phyloP scores from a whole-genome alignment of 352 stramenopile species.

The Phytophthora cryptogea region DNA sequence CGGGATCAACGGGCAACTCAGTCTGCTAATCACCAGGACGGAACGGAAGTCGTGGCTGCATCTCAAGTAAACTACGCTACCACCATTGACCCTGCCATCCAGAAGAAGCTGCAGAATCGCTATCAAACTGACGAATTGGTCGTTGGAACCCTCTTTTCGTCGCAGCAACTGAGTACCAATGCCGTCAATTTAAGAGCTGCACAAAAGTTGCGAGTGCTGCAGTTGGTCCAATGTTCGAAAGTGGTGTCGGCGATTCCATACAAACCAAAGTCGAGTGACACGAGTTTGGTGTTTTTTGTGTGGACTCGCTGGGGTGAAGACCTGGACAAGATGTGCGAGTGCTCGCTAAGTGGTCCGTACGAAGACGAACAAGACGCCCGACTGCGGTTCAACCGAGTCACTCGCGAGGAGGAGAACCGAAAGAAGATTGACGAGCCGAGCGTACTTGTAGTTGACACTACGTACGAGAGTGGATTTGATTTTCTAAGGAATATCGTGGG shows the following conservation, averaged over 20 bases:
- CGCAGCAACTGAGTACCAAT: neutral
- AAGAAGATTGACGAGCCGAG: neutral
- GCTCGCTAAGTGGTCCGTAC: conserved; percentile 46
- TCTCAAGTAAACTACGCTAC: conserved; percentile 18
- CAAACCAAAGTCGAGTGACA: neutral
- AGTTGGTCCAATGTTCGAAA: conserved; percentile 11
- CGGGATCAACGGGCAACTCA: neutral
- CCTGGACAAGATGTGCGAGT: conserved; percentile 10
- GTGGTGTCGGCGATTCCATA: neutral
- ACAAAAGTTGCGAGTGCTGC: conserved; percentile 19
- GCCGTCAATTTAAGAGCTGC: neutral
- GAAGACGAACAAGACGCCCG: conserved; percentile 33
- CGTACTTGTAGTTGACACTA: neutral
- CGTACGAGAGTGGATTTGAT: conserved; percentile 18
- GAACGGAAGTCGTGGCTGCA: neutral
- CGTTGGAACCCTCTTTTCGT: conserved; percentile 2
- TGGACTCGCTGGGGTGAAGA: conserved; percentile 49
- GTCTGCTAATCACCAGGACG: conserved; percentile 8
- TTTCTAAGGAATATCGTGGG: conserved; percentile 17
- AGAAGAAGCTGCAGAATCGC: conserved; percentile 9
- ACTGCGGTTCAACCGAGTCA: conserved; percentile 39
- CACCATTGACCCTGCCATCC: conserved; percentile 12
- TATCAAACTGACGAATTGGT: conserved; percentile 10
- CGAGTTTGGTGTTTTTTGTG: conserved; percentile 35
- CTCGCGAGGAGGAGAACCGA: conserved; percentile 15